Percentiles rank a stretch among this genome's conserved stretches.
Evolutionary conservation across 331 rosid species (phyloP).

Genomic region (Ulmus americana): DNA sequence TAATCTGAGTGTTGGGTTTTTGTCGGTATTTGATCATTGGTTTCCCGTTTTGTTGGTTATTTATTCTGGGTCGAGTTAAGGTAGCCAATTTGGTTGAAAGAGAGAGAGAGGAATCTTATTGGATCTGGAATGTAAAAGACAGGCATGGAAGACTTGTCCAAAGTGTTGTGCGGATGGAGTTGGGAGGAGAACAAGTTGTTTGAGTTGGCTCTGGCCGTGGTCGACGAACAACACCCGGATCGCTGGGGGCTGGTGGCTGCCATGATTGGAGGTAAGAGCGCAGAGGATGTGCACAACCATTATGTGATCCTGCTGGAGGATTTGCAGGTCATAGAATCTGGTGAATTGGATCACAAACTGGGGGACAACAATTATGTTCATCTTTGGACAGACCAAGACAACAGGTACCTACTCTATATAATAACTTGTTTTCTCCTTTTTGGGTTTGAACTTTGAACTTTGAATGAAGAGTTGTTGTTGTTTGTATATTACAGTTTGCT

Average conservation of each 20-base stretch:
- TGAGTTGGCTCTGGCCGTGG: conserved; percentile 68
- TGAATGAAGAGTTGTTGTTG: no score
- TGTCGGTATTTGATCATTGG: conserved; percentile 24
- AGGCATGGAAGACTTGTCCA: conserved; percentile 29
- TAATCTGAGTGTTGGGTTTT: conserved; percentile 14
- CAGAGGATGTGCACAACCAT: conserved; percentile 57
- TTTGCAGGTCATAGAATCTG: conserved; percentile 63
- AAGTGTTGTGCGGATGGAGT: conserved; percentile 54
- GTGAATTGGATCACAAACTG: conserved; percentile 46
- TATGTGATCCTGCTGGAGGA: conserved; percentile 63
- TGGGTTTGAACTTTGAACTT: no score
- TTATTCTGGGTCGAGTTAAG: conserved; percentile 13
- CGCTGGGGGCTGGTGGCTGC: conserved; percentile 63
- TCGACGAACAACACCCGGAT: conserved; percentile 60
- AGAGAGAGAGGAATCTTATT: no score
- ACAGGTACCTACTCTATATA: no score
- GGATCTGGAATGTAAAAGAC: background rate
- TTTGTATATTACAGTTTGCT: conserved; percentile 23
- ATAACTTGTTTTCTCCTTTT: no score
- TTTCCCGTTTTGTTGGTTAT: conserved; percentile 22
- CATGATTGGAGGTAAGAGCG: conserved; percentile 64
- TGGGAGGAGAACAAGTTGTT: conserved; percentile 85
- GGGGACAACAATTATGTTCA: conserved; percentile 30
- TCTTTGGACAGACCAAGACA: background rate
- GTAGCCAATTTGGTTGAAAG: background rate